phyloP scores from a whole-genome alignment of 1,284 basidiomycete genomes.

The Fomitiporia mediterranea region DNA sequence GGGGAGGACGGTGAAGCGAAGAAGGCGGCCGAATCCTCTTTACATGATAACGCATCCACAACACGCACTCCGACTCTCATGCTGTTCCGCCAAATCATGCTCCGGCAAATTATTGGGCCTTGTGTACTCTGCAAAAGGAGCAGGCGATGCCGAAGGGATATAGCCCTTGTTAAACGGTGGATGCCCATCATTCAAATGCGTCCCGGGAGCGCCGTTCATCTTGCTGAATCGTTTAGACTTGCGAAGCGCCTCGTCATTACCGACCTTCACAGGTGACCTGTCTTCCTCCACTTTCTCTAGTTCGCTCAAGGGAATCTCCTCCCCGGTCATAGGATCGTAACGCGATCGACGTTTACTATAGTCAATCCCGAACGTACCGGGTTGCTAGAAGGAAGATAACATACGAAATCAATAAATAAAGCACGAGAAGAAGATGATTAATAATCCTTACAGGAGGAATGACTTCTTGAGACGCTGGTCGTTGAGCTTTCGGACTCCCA shows the following conservation, averaged over 20 bases:
- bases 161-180: conserved; percentile 22
- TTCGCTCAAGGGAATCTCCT: conserved; percentile 50
- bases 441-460: conserved; percentile 51
- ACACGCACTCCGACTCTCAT: conserved; percentile 15
- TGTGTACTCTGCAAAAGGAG: conserved; percentile 58
- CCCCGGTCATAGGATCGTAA: conserved; percentile 34
- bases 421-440: conserved; percentile 9
- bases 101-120: conserved; percentile 6
- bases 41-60: conserved; percentile 21
- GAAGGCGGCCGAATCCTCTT: too few relatives aligned
- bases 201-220: conserved; percentile 28
- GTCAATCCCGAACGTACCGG: conserved; percentile 78
- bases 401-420: conserved; percentile 7
- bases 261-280: neutral
- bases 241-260: conserved; percentile 21
- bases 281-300: conserved; percentile 24
- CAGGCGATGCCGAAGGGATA: conserved; percentile 42
- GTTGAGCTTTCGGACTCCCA: conserved; percentile 53
- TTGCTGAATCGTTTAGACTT: conserved; percentile 30
- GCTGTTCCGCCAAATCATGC: neutral
- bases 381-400: conserved; percentile 53
- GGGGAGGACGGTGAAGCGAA: too few relatives aligned
- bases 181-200: too few relatives aligned
- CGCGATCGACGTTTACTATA: conserved; percentile 51
- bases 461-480: conserved; percentile 28